Conservation (phyloP, 306 rosid species). For the Urtica urens region DNA sequence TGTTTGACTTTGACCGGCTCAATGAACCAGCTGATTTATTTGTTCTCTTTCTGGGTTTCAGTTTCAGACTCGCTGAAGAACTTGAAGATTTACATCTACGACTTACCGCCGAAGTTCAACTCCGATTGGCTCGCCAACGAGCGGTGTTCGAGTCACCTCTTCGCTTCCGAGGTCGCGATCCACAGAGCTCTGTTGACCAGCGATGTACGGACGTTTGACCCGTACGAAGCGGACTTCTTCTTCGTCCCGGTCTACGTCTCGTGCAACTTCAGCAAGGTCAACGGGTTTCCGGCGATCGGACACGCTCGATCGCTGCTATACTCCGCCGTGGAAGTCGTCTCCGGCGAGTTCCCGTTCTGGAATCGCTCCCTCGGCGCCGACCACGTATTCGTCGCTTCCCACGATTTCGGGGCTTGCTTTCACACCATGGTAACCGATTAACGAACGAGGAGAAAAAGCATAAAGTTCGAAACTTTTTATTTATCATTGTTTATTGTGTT, state of each 20-base stretch:
- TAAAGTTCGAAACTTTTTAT: no score
- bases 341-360: slow-evolving; percentile 52
- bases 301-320: slow-evolving; percentile 70
- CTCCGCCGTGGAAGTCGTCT: slow-evolving; percentile 48
- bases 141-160: slow-evolving; percentile 57
- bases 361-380: slow-evolving; percentile 64
- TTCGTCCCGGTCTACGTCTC: slow-evolving; percentile 89
- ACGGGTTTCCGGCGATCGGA: slow-evolving; percentile 89
- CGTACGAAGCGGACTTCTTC: slow-evolving; percentile 67
- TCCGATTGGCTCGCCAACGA: slow-evolving; percentile 49
- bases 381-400: slow-evolving; percentile 89
- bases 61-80: slow-evolving; percentile 19
- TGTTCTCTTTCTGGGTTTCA: neutral
- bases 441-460: no score
- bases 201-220: slow-evolving; percentile 45
- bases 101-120: slow-evolving; percentile 59
- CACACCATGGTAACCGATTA: slow-evolving; percentile 68
- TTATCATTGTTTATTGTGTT: neutral
- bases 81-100: slow-evolving; percentile 55
- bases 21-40: no score
- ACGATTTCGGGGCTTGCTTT: slow-evolving; percentile 83
- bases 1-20: no score
- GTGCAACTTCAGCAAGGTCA: slow-evolving; percentile 77
- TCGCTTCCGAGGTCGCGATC: slow-evolving; percentile 78
- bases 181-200: slow-evolving; percentile 64